Base-by-base conservation (phyloP, 208 protist genomes). In the Naegleria gruberi region DNA sequence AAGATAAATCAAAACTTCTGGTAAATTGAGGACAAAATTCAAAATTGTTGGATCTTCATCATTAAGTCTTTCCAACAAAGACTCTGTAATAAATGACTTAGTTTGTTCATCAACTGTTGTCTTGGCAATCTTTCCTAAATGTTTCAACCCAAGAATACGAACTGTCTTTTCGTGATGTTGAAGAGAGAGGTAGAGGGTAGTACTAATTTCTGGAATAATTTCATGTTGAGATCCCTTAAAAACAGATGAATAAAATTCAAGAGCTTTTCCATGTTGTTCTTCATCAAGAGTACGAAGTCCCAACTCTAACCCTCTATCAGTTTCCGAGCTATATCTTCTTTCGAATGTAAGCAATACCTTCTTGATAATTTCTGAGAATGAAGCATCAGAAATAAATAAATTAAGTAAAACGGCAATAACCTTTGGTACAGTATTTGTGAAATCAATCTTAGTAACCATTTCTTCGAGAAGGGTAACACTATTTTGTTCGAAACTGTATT, bases 181-280 rank as follows among this genome's bases (percentile, higher is more conserved):
- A 7, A 90, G 55, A 57, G 88, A 41, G 17, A 92, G 44, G 34
- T 46, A 92, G 12, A 92, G 43, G 30, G 90, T 90, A 17, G 90
- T 90, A 44, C 47, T 82, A 77, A 46, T 17, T n/a, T 85, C 74
- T 8, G 82, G 51, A 17, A 92, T 47, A 65, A 90, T 90, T 40
- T 92, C 51, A 55, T 92, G 90, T 47, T 84, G 44, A 19, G 90
- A 90, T 34, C 77, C 89, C 85, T 74, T 90, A 23, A 90, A 91
- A 40, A 43, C 34, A 74, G n/a, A 37, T 34, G 30, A 46, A 90
- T 46, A 91, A 91, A 90, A 42, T 44, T 42, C 42, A 89, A 83
- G 37, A 89, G 17, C 40, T 51, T 7, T 84, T 90, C 30, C 8
- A 37, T 77, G 65, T 12, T 37, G 7, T 37, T 77, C 65, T 37